Conservation (phyloP, 371 early-diverging fungal genomes). For the Mucor indicus region DNA sequence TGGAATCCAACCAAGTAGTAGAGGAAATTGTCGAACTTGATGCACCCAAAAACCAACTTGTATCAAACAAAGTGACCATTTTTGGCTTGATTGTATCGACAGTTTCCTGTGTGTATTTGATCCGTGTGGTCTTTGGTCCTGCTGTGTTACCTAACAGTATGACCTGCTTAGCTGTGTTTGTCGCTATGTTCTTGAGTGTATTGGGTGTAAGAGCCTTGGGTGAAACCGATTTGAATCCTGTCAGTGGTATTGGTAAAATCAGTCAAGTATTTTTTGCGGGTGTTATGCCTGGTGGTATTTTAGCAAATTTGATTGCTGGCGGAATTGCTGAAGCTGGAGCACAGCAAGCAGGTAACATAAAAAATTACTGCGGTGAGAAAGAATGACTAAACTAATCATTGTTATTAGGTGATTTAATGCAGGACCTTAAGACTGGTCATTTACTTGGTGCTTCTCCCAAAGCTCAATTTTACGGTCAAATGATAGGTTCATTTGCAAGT, state of each 20-base stretch:
- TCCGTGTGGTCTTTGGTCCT: conserved; percentile 58
- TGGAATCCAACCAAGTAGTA: conserved; percentile 19
- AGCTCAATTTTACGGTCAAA: conserved; percentile 83
- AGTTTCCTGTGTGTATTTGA: conserved; percentile 53
- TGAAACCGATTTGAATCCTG: conserved; percentile 82
- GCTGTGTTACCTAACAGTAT: conserved; percentile 47
- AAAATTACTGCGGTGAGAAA: background rate
- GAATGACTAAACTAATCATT: conserved; percentile 18
- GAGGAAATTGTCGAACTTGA: conserved; percentile 30
- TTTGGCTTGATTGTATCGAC: conserved; percentile 61
- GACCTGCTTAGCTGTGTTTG: conserved; percentile 50
- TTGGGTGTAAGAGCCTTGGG: conserved; percentile 75
- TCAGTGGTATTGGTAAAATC: conserved; percentile 81
- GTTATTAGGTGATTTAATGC: conserved; percentile 73
- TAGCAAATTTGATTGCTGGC: conserved; percentile 83
- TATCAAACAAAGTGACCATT: conserved; percentile 56
- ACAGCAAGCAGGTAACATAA: conserved; percentile 51
- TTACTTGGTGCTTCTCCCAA: conserved; percentile 78
- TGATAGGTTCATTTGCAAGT: conserved; percentile 75
- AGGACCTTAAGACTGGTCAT: conserved; percentile 87
- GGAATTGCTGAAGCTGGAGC: conserved; percentile 82
- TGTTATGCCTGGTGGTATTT: conserved; percentile 67
- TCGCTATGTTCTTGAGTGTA: conserved; percentile 64
- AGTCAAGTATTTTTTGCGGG: conserved; percentile 82
- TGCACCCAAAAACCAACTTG: conserved; percentile 47